These are phyloP conservation scores for Ochromonadaceae sp. DNA, from an alignment of 352 stramenopile genomes.

Conservation along the genomic window DNA sequence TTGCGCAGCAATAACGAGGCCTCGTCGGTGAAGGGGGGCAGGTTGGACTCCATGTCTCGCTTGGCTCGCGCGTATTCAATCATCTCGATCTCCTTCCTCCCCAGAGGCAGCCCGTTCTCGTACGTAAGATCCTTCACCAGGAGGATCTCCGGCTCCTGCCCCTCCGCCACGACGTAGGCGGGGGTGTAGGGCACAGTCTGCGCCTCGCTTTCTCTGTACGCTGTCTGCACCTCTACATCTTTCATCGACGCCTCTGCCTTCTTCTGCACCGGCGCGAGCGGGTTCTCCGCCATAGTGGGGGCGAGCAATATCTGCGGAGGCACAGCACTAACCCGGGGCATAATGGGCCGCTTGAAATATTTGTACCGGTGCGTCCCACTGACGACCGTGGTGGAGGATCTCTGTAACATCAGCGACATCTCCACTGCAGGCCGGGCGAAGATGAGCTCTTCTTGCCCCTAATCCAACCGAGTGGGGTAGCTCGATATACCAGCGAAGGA, in stretches of 20 bases:
- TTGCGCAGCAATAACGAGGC: constrained; percentile 70
- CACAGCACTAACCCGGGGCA: constrained; percentile 63
- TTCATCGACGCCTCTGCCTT: constrained; percentile 37
- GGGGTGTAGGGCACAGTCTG: constrained; percentile 81
- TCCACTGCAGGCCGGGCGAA: no score
- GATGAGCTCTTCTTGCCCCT: no score
- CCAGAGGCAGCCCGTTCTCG: constrained; percentile 50
- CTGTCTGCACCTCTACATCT: constrained; percentile 64
- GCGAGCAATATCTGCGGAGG: constrained; percentile 61
- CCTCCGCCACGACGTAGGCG: constrained; percentile 61
- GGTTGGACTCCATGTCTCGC: constrained; percentile 51
- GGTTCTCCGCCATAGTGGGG: constrained; percentile 34
- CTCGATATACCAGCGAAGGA: no score
- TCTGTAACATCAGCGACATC: no score
- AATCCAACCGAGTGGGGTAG: no score
- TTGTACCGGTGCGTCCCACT: constrained; percentile 57
- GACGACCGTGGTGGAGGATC: constrained; percentile 28
- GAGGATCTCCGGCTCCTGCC: constrained; percentile 54
- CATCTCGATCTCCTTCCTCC: constrained; percentile 61
- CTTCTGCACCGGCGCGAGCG: constrained; percentile 30
- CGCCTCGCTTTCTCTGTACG: constrained; percentile 74
- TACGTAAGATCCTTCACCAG: constrained; percentile 51
- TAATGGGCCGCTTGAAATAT: constrained; percentile 65
- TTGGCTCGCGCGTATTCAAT: constrained; percentile 71
- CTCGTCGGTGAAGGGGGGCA: constrained; percentile 84